Evolutionary conservation across 257 asterid species (phyloP).

Genomic region (Handroanthus guayacan): DNA sequence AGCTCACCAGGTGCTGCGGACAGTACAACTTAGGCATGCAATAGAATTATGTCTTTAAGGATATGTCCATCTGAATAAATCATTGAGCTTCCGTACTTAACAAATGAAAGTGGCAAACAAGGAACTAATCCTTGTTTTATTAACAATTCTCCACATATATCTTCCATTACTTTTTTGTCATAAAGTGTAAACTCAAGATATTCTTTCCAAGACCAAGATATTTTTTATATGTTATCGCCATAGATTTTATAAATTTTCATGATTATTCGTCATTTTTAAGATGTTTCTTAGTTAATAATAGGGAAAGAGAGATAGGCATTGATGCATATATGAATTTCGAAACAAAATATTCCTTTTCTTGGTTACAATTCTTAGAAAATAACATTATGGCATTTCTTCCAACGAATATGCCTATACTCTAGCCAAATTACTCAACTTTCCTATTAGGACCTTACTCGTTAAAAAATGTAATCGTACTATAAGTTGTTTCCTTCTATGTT

Average conservation of each 20-base stretch:
- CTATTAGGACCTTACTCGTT: too few species aligned
- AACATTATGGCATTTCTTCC: too few species aligned
- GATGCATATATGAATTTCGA: too few species aligned
- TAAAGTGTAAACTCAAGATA: not conserved
- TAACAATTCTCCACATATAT: not conserved
- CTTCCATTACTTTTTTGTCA: not conserved
- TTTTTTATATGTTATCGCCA: not conserved
- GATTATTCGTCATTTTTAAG: not conserved
- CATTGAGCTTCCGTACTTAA: not conserved
- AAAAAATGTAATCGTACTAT: too few species aligned
- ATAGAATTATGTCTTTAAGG: not conserved
- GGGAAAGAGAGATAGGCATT: not conserved
- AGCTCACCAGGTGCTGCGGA: not conserved
- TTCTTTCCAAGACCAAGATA: not conserved
- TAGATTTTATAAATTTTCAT: not conserved
- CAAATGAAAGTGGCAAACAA: not conserved
- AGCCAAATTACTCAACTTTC: too few species aligned
- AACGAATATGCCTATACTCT: too few species aligned
- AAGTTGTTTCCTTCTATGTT: too few species aligned
- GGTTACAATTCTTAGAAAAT: too few species aligned
- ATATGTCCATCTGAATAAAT: not conserved
- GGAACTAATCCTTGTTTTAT: not conserved
- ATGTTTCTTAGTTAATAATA: not conserved
- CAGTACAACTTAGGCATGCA: not conserved
- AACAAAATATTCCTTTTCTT: too few species aligned